phyloP scores from a whole-genome alignment of 2,329 filamentous ascomycete species.

The Chaetomiaceae sp. region DNA sequence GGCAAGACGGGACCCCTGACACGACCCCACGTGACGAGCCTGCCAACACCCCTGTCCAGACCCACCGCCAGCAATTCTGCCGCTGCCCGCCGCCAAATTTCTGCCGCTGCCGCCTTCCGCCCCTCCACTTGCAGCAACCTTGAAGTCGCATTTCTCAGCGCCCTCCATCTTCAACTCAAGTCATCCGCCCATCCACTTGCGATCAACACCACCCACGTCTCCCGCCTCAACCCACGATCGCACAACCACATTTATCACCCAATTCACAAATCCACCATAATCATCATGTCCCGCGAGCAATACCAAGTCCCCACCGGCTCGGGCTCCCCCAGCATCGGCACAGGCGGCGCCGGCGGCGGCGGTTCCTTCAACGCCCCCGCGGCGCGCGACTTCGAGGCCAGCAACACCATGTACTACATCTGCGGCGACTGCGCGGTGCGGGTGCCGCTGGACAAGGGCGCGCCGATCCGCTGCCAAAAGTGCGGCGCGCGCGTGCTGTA shows the following conservation, averaged over 20 bases:
- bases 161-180: not conserved
- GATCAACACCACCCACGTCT: not conserved
- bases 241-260: not conserved
- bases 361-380: slow-evolving; percentile 21
- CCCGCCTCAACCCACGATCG: not conserved
- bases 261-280: not conserved
- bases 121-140: not conserved
- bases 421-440: slow-evolving; percentile 83
- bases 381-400: slow-evolving; percentile 36
- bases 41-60: not conserved
- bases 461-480: slow-evolving; percentile 82
- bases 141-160: not conserved
- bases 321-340: slow-evolving; percentile 34
- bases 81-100: slow-evolving; percentile 22
- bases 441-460: slow-evolving; percentile 69
- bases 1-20: not conserved
- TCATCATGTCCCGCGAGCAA: slow-evolving; percentile 64
- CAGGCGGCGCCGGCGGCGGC: slow-evolving; percentile 27
- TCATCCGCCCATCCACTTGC: not conserved
- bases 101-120: slow-evolving; percentile 11
- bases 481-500: slow-evolving; percentile 95
- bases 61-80: slow-evolving; percentile 17
- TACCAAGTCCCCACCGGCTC: slow-evolving; percentile 65
- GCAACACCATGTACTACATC: slow-evolving; percentile 58
- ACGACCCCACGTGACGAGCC: not conserved